phyloP scores from a whole-genome alignment of 2,329 filamentous ascomycete species.

The Ceratocystis colombiana region DNA sequence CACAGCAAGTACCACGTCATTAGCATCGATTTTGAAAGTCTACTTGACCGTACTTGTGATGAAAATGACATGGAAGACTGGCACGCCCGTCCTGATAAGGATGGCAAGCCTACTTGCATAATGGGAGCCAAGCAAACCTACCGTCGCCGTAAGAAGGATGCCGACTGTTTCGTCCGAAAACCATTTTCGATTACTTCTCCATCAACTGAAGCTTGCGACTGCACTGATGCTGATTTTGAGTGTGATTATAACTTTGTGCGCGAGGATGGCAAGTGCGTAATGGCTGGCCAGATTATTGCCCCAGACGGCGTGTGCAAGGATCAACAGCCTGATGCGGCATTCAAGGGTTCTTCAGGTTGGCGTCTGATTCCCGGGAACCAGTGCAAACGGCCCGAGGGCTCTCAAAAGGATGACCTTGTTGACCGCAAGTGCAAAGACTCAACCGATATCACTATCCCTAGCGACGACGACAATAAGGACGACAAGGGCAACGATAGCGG shows the following conservation, averaged over 20 bases:
- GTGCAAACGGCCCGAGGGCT: conserved; percentile 51
- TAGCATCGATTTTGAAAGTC: conserved; percentile 69
- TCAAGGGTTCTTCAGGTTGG: conserved; percentile 81
- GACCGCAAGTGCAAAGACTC: conserved; percentile 62
- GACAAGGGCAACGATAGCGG: conserved; percentile 39
- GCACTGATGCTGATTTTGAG: conserved; percentile 77
- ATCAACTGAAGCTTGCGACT: conserved; percentile 65
- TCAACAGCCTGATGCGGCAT: conserved; percentile 56
- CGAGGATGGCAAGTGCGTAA: conserved; percentile 59
- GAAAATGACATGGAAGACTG: conserved; percentile 76
- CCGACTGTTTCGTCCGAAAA: conserved; percentile 78
- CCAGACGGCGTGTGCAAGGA: conserved; percentile 65
- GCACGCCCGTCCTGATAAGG: conserved; percentile 70
- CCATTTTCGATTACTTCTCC: conserved; percentile 71
- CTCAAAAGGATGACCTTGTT: conserved; percentile 59
- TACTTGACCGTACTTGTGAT: conserved; percentile 71
- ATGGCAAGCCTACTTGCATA: conserved; percentile 74
- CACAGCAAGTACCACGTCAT: conserved; percentile 52
- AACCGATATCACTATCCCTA: conserved; percentile 32
- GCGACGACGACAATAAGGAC: conserved; percentile 18
- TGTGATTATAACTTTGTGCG: conserved; percentile 87
- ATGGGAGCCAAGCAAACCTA: conserved; percentile 95
- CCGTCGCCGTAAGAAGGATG: conserved; percentile 71
- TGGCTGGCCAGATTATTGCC: conserved; percentile 49
- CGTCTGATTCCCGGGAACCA: conserved; percentile 77